These are phyloP conservation scores for Rickenella mellea DNA, from an alignment of 768 basidiomycete species.

Conservation along the genomic window DNA sequence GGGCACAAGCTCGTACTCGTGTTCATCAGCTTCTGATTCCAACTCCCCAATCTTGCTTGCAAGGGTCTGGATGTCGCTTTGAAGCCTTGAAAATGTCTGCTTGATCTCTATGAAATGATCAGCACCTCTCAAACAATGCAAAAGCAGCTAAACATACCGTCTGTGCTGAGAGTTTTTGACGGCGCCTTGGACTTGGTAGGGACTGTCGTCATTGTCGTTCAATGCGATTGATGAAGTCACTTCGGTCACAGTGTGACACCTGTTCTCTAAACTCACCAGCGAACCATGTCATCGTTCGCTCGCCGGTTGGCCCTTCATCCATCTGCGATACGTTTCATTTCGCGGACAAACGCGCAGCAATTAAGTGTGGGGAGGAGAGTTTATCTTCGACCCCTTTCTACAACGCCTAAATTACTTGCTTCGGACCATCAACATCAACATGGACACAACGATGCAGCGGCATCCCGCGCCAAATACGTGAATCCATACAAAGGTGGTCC, in stretches of 20 bases:
- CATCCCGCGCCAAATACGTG: constrained; percentile 34
- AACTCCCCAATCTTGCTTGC: constrained; percentile 94
- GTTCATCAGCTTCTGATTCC: constrained; percentile 93
- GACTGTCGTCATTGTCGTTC: neutral
- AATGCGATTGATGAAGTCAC: too few relatives aligned
- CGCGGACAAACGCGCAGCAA: too few relatives aligned
- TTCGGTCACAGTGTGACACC: too few relatives aligned
- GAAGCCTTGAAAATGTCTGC: constrained; percentile 69
- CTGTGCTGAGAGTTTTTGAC: constrained; percentile 59
- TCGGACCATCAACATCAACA: neutral
- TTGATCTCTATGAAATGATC: constrained; percentile 64
- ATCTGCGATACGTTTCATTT: too few relatives aligned
- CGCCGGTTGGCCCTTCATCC: too few relatives aligned
- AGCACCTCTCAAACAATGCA: constrained; percentile 16
- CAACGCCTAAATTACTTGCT: too few relatives aligned
- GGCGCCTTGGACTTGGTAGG: constrained; percentile 45
- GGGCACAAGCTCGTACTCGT: constrained; percentile 48
- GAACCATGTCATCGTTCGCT: too few relatives aligned
- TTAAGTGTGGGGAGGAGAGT: too few relatives aligned
- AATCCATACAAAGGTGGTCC: constrained; percentile 73
- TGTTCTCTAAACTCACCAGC: too few relatives aligned
- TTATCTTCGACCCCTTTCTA: too few relatives aligned
- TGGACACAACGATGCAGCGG: neutral
- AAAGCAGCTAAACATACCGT: constrained; percentile 35
- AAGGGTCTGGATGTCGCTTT: constrained; percentile 84